phyloP scores from a whole-genome alignment of 306 rosid species.

The Trifolium pratense region DNA sequence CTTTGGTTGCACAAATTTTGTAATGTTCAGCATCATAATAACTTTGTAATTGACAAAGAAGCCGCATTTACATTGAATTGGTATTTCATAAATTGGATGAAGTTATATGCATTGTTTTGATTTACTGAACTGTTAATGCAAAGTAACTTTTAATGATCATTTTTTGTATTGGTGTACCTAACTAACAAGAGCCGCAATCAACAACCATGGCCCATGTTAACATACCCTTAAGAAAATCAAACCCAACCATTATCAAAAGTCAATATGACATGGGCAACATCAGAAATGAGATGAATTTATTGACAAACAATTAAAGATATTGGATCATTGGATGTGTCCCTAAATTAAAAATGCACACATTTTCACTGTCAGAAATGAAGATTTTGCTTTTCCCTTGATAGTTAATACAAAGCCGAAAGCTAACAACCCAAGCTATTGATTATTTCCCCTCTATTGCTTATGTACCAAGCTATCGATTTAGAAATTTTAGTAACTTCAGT shows the following conservation, averaged over 20 bases:
- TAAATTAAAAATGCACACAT: constrained; percentile 5
- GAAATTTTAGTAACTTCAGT: neutral
- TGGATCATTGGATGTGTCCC: constrained; percentile 30
- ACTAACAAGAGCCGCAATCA: constrained; percentile 6
- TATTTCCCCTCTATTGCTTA: constrained; percentile 1
- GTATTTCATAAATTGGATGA: constrained; percentile 11
- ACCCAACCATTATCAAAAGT: constrained; percentile 17
- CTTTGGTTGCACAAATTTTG: constrained; percentile 27
- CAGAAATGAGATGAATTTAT: neutral
- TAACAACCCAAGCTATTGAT: constrained; percentile 24
- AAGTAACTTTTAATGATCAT: neutral
- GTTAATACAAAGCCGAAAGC: constrained; percentile 2
- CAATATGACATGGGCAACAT: constrained; percentile 28
- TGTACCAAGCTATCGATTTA: constrained; percentile 12
- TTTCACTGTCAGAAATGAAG: constrained; percentile 12
- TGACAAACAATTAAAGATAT: neutral
- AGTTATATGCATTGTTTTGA: constrained; percentile 16
- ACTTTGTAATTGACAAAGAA: constrained; percentile 24
- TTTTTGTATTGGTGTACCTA: neutral
- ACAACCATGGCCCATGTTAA: constrained; percentile 1
- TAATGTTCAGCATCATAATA: neutral
- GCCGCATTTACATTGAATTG: constrained; percentile 9
- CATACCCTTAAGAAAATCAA: constrained; percentile 18
- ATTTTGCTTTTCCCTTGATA: constrained; percentile 11
- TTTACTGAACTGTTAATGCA: neutral